A percentile compares a stretch with the other conserved stretches of the same genome.
phyloP scores from a whole-genome alignment of 2,329 filamentous ascomycete genomes.

The Aspergillus neotritici region DNA sequence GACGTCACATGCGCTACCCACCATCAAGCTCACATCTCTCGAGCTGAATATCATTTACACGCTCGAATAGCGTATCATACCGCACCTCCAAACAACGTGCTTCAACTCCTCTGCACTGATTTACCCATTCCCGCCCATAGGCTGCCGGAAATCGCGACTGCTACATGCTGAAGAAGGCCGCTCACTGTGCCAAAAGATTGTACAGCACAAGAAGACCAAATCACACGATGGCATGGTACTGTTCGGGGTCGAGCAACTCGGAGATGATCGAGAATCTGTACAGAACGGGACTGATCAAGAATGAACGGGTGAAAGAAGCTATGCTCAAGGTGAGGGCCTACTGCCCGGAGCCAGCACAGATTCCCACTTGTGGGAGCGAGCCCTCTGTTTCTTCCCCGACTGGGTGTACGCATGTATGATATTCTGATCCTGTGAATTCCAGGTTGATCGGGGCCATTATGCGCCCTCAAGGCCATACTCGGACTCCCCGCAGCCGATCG shows the following conservation, averaged over 20 bases:
- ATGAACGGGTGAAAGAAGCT: conserved; percentile 65
- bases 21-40: too few relatives aligned
- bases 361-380: background rate
- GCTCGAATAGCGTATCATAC: too few relatives aligned
- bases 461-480: conserved; percentile 65
- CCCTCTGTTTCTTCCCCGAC: background rate
- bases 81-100: too few relatives aligned
- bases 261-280: conserved; percentile 74
- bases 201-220: conserved; percentile 1
- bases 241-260: conserved; percentile 67
- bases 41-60: too few relatives aligned
- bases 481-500: conserved; percentile 65
- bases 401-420: conserved; percentile 6
- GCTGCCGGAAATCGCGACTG: too few relatives aligned
- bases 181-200: background rate
- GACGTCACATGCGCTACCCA: too few relatives aligned
- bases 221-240: conserved; percentile 77
- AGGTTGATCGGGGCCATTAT: conserved; percentile 88
- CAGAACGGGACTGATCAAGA: conserved; percentile 65
- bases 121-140: too few relatives aligned
- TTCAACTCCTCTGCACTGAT: too few relatives aligned
- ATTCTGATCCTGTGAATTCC: conserved; percentile 1
- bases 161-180: conserved; percentile 10
- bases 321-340: conserved; percentile 60
- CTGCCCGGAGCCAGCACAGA: background rate